phyloP scores from a whole-genome alignment of 2,329 filamentous ascomycete genomes.

The Clathrospora elynae region DNA sequence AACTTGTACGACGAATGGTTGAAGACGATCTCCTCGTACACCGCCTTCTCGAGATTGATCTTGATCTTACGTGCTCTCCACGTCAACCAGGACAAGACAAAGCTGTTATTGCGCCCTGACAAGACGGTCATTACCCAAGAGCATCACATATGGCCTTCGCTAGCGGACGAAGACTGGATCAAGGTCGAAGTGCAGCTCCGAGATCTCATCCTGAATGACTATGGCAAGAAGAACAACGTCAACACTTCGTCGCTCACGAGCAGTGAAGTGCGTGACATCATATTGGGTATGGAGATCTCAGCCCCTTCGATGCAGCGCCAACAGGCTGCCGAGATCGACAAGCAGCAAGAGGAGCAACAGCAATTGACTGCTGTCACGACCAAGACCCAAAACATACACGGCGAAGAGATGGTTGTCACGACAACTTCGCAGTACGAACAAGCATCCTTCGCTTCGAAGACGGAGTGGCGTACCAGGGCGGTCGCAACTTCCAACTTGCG shows the following conservation, averaged over 20 bases:
- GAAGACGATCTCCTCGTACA: slow-evolving; percentile 98
- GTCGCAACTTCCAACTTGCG: slow-evolving; percentile 96
- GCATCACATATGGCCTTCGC: slow-evolving; percentile 96
- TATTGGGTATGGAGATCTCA: slow-evolving; percentile 98
- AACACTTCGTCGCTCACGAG: slow-evolving; percentile 96
- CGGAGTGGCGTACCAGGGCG: slow-evolving; percentile 94
- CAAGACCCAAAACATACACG: slow-evolving; percentile 95
- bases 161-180: slow-evolving; percentile 97
- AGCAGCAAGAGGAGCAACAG: slow-evolving; percentile 95
- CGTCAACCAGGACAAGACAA: slow-evolving; percentile 98
- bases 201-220: slow-evolving; percentile 96
- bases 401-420: slow-evolving; percentile 97
- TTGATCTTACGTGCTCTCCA: slow-evolving; percentile 92
- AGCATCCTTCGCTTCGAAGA: slow-evolving; percentile 97
- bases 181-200: slow-evolving; percentile 97
- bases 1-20: slow-evolving; percentile 99
- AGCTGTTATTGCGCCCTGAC: slow-evolving; percentile 90
- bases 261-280: slow-evolving; percentile 97
- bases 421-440: slow-evolving; percentile 98
- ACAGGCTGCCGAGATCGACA: slow-evolving; percentile 97
- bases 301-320: slow-evolving; percentile 97
- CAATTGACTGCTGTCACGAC: slow-evolving; percentile 97
- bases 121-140: slow-evolving; percentile 98
- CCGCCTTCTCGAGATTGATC: slow-evolving; percentile 93
- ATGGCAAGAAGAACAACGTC: slow-evolving; percentile 99